phyloP scores from a whole-genome alignment of 345 rosid species.

The Streptanthus diversifolius region DNA sequence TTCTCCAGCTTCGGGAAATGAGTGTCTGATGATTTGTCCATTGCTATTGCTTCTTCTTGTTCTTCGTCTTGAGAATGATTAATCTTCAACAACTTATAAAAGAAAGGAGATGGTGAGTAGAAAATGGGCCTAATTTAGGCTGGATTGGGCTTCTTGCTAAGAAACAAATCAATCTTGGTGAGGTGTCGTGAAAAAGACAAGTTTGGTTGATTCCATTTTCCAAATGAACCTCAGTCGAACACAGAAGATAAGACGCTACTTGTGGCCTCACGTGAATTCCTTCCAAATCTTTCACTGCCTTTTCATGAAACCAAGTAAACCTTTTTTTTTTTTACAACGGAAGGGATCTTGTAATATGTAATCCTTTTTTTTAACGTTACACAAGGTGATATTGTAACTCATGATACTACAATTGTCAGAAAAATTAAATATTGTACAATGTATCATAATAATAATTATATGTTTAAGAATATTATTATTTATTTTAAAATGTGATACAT shows the following conservation, averaged over 20 bases:
- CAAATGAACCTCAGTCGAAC: conserved; percentile 21
- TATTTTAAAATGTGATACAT: not conserved
- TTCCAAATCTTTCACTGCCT: not conserved
- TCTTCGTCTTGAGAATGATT: not conserved
- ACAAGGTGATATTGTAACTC: no score
- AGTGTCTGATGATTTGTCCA: conserved; percentile 17
- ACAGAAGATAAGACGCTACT: conserved; percentile 26
- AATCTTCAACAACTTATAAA: not conserved
- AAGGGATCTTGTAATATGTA: no score
- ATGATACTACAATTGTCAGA: no score
- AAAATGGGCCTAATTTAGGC: conserved; percentile 19
- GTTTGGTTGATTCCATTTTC: conserved; percentile 15
- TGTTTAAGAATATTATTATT: no score
- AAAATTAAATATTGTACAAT: no score
- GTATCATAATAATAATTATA: no score
- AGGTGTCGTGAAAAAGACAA: conserved; percentile 8
- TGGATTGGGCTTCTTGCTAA: not conserved
- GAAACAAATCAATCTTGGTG: conserved; percentile 10
- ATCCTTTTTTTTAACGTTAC: no score
- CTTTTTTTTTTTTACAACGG: no score
- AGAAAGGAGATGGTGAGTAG: not conserved
- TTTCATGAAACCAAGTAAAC: not conserved
- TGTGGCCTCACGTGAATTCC: conserved; percentile 15
- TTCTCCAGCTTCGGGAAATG: conserved; percentile 23
- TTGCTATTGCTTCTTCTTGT: conserved; percentile 3